Base-by-base conservation (phyloP, 768 basidiomycete genomes). In the Mycena rosella region DNA sequence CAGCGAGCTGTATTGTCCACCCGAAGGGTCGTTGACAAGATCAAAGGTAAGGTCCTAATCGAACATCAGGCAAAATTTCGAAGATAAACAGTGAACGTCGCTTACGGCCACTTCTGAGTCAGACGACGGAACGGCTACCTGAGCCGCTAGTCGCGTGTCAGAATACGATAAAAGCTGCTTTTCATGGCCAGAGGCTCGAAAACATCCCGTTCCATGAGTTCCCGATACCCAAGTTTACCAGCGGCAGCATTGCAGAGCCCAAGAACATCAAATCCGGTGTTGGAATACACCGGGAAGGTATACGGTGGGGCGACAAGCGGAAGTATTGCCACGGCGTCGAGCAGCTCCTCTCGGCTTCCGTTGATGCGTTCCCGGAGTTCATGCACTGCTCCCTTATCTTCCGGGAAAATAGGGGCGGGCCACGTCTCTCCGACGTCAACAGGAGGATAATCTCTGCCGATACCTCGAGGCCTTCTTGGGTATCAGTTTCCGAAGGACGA, bases 231-330 rank as follows among this genome's bases (percentile, higher is more conserved):
- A 71, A 70, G 18, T 67, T 60, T 0, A 82, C 80, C 40, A 82
- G 79, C 18, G 81, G 83, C 60, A 81, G 89, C 38, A 90, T 90
- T 66, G 86, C 85, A 60, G 38, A 94, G 82, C 49, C 91, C 88
- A 49, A 96, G 82, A 54, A 95, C 82, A 74, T 92, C 89, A 62
- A 95, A 92, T 0, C 94, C 95, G 0, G 89, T 88, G 20, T 89
- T 83, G 18, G 93, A 94, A 77, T 96, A 96, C 15, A 96, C 82
- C 3, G 89, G 86, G 67, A 81, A 86, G 5, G 76, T 75, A 68
- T 82, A 84, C 3, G 85, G 87, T 1, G 81, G 74, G 22, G 82
- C 77, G 22, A 82, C 75, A 29, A 86, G 81, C 2, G 79, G 84
- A 63, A 74, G 81, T 15, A 76, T 67, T 0, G 78, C 74, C 6